Evolutionary conservation across 2,329 filamentous ascomycete species (phyloP).

Genomic region (Pyricularia sp.): DNA sequence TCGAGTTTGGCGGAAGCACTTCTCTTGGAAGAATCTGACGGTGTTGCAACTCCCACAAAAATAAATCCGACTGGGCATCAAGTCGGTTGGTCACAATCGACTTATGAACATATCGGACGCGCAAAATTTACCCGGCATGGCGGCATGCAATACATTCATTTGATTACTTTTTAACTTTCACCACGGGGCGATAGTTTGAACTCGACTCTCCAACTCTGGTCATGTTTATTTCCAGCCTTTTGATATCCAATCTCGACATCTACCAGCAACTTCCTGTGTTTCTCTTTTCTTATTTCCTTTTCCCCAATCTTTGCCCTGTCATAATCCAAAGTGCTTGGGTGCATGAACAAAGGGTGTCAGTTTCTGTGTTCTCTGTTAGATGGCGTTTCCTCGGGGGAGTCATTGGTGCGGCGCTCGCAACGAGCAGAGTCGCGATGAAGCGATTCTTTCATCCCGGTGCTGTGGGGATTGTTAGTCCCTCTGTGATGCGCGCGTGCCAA

Average conservation of each 20-base stretch:
- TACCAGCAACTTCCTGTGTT: slow-evolving; percentile 4
- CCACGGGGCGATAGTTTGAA: background rate
- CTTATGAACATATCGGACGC: background rate
- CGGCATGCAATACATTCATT: background rate
- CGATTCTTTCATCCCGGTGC: background rate
- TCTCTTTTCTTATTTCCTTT: background rate
- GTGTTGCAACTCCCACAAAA: slow-evolving; percentile 7
- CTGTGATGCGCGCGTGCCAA: background rate
- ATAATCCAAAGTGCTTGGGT: slow-evolving; percentile 5
- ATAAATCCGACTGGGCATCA: background rate
- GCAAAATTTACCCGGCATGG: background rate
- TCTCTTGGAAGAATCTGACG: slow-evolving; percentile 8
- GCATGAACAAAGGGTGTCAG: background rate
- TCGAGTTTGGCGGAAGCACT: slow-evolving; percentile 15
- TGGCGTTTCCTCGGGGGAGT: background rate
- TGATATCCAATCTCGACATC: background rate
- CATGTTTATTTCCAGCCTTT: background rate
- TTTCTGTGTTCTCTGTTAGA: background rate
- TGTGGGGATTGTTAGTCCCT: background rate
- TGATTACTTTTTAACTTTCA: background rate
- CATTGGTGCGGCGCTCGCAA: background rate
- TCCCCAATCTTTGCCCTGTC: background rate
- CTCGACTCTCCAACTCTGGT: background rate
- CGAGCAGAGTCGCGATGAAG: background rate
- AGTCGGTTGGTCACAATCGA: background rate